Evolutionary conservation across 345 rosid genomes (phyloP).

Genomic region (Eucalyptus guilfoylei): DNA sequence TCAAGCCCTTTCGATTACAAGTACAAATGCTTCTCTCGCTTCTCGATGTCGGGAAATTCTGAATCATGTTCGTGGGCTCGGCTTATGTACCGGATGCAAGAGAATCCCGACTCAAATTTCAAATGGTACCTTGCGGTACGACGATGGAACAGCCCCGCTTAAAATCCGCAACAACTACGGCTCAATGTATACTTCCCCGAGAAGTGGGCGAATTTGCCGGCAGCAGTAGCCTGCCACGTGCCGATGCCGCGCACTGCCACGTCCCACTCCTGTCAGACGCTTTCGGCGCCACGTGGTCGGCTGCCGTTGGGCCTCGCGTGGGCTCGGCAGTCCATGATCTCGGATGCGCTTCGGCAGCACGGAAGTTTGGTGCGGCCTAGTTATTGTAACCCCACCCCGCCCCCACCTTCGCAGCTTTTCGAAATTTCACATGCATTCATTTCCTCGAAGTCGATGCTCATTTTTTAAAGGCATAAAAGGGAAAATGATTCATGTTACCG

Average conservation of each 20-base stretch:
- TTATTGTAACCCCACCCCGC: no score
- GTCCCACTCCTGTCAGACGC: not conserved
- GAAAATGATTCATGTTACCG: not conserved
- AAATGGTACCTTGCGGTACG: not conserved
- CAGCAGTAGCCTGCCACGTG: not conserved
- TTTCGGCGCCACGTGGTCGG: not conserved
- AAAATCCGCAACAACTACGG: not conserved
- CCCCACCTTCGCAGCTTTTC: rapidly evolving
- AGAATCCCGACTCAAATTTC: not conserved
- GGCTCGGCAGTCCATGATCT: not conserved
- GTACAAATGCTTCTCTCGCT: not conserved
- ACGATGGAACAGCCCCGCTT: not conserved
- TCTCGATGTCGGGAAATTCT: not conserved
- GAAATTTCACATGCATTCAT: not conserved
- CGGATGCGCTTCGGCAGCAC: not conserved
- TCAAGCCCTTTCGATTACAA: rapidly evolving
- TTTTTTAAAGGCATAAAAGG: not conserved
- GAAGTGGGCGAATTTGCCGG: not conserved
- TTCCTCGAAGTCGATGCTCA: not conserved
- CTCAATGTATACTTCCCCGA: not conserved
- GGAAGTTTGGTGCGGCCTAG: not conserved
- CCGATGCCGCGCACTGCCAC: not conserved
- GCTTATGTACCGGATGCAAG: not conserved
- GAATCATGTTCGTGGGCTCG: not conserved
- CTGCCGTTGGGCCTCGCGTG: not conserved